Evolutionary conservation across 2,329 filamentous ascomycete genomes (phyloP), one percentile per base, ranked within the genome.

Genomic region (Calycina herbarum): DNA sequence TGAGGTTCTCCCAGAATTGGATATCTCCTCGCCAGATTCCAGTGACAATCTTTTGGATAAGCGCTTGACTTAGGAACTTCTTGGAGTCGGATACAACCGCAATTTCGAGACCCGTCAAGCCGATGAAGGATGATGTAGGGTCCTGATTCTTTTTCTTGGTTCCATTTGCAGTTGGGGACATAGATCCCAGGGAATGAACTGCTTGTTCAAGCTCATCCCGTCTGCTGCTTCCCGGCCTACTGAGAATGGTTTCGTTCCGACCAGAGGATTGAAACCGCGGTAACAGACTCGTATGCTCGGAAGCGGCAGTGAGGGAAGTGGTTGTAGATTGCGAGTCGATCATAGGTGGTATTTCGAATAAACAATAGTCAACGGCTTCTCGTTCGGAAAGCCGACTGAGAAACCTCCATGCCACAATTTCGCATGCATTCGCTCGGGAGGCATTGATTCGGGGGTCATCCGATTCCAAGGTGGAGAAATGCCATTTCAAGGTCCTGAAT

Each of bases 11-110:
- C 93, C 92, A 96, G 76, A 96, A 95, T 45, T 94, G 86, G 67
- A 96, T 93, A 70, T 94, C 89, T 57, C 93, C 93, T 68, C 89
- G 87, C 92, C 93, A 96, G 63, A 96, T 91, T 59, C 90, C 90
- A 57, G 90, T 89, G 68, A 96, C 86, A 70, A 96, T 90, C 73
- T 90, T 91, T 75, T 96, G 93, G 11, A 96, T 90, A 2, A 91
- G 86, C 66, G 85, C 84, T 76, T 96, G 92, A 73, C 89, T 89
- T 42, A 96, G 83, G 71, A 96, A 96, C 57, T 90, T 90, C 79
- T 96, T 96, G 35, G 92, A 91, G 66, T 91, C 85, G 13, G 89
- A 89, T 24, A 96, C 87, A 57, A 90, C 89, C 31, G 92, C 93
- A 73, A 96, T 94, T 75, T 96, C 93, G 17, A 98, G 82, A 1